Base-by-base conservation (phyloP, 2,329 filamentous ascomycete species). In the Colletotrichum lini region DNA sequence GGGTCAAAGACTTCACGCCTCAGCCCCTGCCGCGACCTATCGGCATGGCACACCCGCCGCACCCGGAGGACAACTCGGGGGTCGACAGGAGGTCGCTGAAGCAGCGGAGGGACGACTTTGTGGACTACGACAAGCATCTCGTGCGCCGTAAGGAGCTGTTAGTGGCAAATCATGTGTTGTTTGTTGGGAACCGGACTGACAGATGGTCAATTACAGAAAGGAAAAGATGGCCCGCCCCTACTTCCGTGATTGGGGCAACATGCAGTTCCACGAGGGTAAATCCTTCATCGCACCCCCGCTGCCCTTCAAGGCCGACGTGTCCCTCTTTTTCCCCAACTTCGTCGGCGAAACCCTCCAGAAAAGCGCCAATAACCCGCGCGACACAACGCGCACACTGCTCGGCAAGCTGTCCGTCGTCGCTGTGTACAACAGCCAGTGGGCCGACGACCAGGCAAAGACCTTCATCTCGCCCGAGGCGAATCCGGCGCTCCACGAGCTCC, bases 311-410 rank as follows among this genome's bases (percentile, higher is more conserved):
- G 88, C 88, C 74, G 94, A 97, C 49, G 88, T 91, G 62, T 93
- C 96, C 6, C 89, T 98, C 74, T 98, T 93, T 86, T 98, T 99
- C 84, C 96, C 96, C 56, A 99, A 99, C 83, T 86, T 99, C 70
- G 89, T 89, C 79, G 96, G 96, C 56, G 86, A 89, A 75, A 98
- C 95, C 2, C 86, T 98, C 40, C 83, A 89, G 65, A 90, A 89
- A 75, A 83, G 83, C 83, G 77, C 84, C 82, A 80, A 79, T 70
- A 75, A 83, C 58, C 80, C 85, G 53, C 84, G 82, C 67, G 90
- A 97, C 82, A 98, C 95, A 2, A 98, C 95, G 9, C 87, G 91
- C 0, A 81, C 92, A 4, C 87, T 98, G 67, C 83, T 86, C 58
- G 94, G 93, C 69, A 93, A 90, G 78, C 87, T 96, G 21, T 93